A percentile compares a stretch with the other conserved stretches of the same genome.
Evolutionary conservation across 306 rosid species (phyloP).

Genomic region (Datisca glomerata): DNA sequence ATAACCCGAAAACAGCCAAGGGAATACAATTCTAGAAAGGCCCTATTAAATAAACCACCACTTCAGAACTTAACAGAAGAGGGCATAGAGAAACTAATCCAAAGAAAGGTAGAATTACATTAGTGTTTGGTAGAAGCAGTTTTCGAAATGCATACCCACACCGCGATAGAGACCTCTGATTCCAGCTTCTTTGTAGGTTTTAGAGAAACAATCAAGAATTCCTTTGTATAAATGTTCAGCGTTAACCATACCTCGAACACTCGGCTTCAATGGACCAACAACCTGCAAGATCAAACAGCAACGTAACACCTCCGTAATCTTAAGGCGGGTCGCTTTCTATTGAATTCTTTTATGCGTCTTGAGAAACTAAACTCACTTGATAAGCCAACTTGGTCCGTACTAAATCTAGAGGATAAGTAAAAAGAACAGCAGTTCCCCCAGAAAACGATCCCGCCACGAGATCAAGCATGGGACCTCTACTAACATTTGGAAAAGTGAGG

Average conservation of each 20-base stretch:
- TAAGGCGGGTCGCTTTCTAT: slow-evolving; percentile 2
- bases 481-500: slow-evolving; percentile 53
- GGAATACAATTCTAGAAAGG: no score
- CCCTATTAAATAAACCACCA: no score
- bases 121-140: slow-evolving; percentile 11
- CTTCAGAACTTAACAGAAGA: no score
- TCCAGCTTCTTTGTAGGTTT: slow-evolving; percentile 66
- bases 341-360: not conserved
- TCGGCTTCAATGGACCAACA: slow-evolving; percentile 49
- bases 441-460: slow-evolving; percentile 93
- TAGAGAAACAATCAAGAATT: slow-evolving; percentile 71
- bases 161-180: slow-evolving; percentile 86
- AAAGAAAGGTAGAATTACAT: slow-evolving; percentile 13
- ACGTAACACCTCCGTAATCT: no score
- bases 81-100: no score
- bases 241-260: slow-evolving; percentile 22
- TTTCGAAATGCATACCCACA: slow-evolving; percentile 53
- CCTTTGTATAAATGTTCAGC: slow-evolving; percentile 55
- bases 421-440: slow-evolving; percentile 89
- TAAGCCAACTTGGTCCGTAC: slow-evolving; percentile 87
- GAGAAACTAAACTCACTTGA: slow-evolving; percentile 39
- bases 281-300: slow-evolving; percentile 47
- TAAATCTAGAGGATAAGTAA: slow-evolving; percentile 87
- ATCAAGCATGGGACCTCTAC: slow-evolving; percentile 81
- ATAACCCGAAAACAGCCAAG: no score